Percentiles rank a stretch among this genome's conserved stretches.
Evolutionary conservation across 371 early-diverging fungal species (phyloP).

Genomic region (Nosema muscidifuracis): DNA sequence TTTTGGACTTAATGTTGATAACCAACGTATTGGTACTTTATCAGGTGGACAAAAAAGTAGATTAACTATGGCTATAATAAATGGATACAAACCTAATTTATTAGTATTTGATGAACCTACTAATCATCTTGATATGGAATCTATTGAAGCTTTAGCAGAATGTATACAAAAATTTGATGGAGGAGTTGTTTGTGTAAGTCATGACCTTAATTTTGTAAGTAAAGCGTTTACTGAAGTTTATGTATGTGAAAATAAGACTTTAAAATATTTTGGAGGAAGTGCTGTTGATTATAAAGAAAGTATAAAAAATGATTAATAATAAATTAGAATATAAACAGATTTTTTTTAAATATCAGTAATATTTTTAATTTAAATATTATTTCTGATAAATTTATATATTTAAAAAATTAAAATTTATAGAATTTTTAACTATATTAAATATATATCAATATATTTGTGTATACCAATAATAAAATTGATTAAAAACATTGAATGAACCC

Average conservation of each 20-base stretch:
- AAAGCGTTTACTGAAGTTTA: conserved; percentile 80
- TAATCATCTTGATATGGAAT: conserved; percentile 80
- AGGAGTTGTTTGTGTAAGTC: conserved; percentile 90
- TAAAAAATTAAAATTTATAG: no score
- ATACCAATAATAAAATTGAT: no score
- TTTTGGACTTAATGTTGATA: conserved; percentile 68
- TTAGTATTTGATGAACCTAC: conserved; percentile 95
- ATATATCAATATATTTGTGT: no score
- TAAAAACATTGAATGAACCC: not conserved
- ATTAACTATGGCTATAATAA: conserved; percentile 84
- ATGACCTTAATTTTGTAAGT: conserved; percentile 84
- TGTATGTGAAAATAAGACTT: conserved; percentile 70
- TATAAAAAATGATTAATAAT: conserved; percentile 2
- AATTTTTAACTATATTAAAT: no score
- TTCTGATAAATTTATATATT: no score
- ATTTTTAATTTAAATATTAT: no score
- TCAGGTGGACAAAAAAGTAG: conserved; percentile 90
- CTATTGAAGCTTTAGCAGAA: conserved; percentile 86
- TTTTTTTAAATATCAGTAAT: no score
- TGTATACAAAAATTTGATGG: conserved; percentile 85
- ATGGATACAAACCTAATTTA: conserved; percentile 77
- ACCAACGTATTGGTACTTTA: conserved; percentile 65
- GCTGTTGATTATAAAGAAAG: conserved; percentile 41
- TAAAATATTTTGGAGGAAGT: conserved; percentile 36
- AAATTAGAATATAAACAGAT: no score